Conservation (phyloP, 768 basidiomycete genomes). For the Russula olivacea region DNA sequence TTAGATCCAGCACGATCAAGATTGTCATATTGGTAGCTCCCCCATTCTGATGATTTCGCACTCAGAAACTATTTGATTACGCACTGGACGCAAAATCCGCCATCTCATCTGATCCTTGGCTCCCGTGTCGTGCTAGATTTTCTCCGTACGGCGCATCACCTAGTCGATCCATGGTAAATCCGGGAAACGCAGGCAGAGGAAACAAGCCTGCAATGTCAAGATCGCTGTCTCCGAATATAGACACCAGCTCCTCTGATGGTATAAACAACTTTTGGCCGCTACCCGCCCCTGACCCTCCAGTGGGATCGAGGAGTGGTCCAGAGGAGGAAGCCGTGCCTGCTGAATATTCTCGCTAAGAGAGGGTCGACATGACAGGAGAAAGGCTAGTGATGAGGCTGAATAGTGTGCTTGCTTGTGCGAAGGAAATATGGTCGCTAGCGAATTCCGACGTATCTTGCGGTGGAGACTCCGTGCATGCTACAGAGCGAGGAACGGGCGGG, state of each 20-base stretch:
- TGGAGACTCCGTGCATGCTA: slow-evolving; percentile 19
- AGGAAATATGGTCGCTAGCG: background rate
- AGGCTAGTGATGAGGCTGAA: too few species aligned
- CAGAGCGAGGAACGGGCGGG: slow-evolving; percentile 42
- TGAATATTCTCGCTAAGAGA: too few species aligned
- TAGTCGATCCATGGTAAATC: background rate
- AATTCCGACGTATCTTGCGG: slow-evolving; percentile 20
- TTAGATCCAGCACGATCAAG: background rate
- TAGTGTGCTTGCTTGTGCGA: background rate
- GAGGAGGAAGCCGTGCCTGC: too few species aligned
- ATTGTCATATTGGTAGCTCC: background rate
- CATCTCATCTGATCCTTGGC: slow-evolving; percentile 1
- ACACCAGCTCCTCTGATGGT: slow-evolving; percentile 15
- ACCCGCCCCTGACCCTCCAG: background rate
- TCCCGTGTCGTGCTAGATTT: background rate
- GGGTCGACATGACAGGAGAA: too few species aligned
- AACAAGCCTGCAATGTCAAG: slow-evolving; percentile 12
- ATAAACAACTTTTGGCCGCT: background rate
- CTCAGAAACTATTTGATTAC: background rate
- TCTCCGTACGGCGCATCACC: background rate
- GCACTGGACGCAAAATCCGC: background rate
- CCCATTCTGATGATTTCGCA: too few species aligned
- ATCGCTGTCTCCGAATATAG: slow-evolving; percentile 15
- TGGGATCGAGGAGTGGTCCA: too few species aligned
- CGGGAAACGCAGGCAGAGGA: background rate